Evolutionary conservation across 768 basidiomycete genomes (phyloP), one percentile per base, ranked within the genome.

Genomic region (Lentinula raphanica): DNA sequence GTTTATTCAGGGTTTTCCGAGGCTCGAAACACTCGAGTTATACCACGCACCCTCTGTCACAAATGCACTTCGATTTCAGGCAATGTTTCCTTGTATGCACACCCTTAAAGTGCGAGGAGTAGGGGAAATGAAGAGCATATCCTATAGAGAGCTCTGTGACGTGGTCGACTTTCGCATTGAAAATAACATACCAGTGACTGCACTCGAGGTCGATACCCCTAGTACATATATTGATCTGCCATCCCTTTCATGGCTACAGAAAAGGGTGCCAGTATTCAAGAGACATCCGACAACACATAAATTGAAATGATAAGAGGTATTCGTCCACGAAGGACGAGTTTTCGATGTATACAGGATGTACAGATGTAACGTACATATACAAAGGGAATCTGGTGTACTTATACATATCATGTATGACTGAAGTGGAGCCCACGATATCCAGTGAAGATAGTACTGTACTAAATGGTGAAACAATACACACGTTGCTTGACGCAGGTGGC

Each of bases 401-500:
- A n/a, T n/a, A 35, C 17, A 15, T 49, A 54, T 23, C 23, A 19
- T 42, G 21, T 35, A 48, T 6, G 13, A 8, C 25, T 35, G 32
- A 8, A 35, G 32, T 35, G 5, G 32, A 6, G 6, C 17, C 23
- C 46, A 48, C 17, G 27, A 7, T 8, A 48, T 44, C 2, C 5
- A 23, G 17, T 5, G n/a, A 29, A 27, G 12, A 21, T n/a, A 19
- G 3, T 11, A 27, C n/a, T 21, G 8, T 39, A 54, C n/a, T 13
- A 19, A 27, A 28, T n/a, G 12, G 11, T n/a, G n/a, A 35, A 38
- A 21, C 28, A 31, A 62, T 17, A 63, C 64, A 5, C 56, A 28
- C 11, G 19, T 46, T n/a, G n/a, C n/a, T n/a, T 13, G 23, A 46
- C 19, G 27, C 13, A 48, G 28, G 32, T 35, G 13, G 27, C 28